Conservation (phyloP, 257 asterid species). For the Penstemon eatonii region DNA sequence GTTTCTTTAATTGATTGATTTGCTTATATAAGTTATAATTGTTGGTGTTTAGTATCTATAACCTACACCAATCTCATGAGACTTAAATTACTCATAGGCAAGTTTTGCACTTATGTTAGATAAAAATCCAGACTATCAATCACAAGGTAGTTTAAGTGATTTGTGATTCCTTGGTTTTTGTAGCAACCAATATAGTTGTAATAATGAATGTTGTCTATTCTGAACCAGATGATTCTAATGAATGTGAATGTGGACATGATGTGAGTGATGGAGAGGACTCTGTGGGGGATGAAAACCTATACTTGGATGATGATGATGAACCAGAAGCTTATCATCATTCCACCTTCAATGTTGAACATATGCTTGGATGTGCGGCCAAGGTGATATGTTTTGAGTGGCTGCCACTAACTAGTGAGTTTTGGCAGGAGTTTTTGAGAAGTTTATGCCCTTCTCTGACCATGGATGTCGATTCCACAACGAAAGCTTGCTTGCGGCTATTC, state of each 20-base stretch:
- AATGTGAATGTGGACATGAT: background rate
- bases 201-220: too few species aligned
- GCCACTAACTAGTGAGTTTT: too few species aligned
- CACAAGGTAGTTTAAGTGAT: too few species aligned
- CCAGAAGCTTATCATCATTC: background rate
- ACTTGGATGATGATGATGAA: background rate
- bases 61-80: too few species aligned
- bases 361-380: background rate
- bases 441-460: background rate
- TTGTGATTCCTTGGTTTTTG: too few species aligned
- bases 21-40: too few species aligned
- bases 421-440: background rate
- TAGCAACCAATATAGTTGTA: too few species aligned
- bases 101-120: too few species aligned
- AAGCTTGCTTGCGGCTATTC: slow-evolving; percentile 18
- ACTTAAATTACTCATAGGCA: too few species aligned
- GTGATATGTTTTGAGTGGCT: background rate
- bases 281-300: background rate
- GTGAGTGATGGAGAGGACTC: background rate
- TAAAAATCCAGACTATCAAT: too few species aligned
- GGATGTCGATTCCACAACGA: background rate
- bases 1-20: too few species aligned
- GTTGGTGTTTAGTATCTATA: too few species aligned
- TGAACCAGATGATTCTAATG: background rate
- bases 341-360: background rate